Base-by-base conservation (phyloP, 179 eudicot species). In the Patellifolia procumbens region DNA sequence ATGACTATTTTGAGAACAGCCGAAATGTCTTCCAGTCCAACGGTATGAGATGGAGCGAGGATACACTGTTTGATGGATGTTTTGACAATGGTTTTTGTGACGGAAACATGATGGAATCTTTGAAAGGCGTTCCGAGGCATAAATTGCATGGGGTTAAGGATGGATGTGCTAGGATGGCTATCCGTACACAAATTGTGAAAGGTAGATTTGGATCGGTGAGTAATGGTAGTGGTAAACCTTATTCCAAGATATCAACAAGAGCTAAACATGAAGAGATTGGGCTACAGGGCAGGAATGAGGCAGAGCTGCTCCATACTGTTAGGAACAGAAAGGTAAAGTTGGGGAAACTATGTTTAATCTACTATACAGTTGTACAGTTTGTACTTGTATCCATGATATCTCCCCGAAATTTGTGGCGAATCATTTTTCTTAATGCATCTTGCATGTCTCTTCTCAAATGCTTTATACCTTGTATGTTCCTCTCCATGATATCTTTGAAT, bases 261-360 rank as follows among this genome's bases (percentile, higher is more conserved):
- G 78, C 26, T 66, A 67, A 67, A 62, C 79, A 53, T 80, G 82
- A 72, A 63, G 75, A 74, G 66, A 72, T 65, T 70, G 76, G 71
- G 46, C 81, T 68, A 65, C 56, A 83, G 68, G 71, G 73, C 80
- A 74, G 76, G 72, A 80, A 83, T 77, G 75, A 81, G 10, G 80
- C 66, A 81, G 84, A 83, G 68, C 31, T 68, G 60, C 82, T 22
- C 78, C 73, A 81, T 81, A 65, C 81, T 81, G 78, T 73, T 81
- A 74, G 74, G 87, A 78, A 85, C 45, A 78, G 77, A 80, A 86
- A 89, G 93, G 93, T 89, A 89, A 86, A 37, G 58, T 80, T 85
- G 83, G 87, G 86, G 80, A 77, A 66, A 76, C 77, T 76, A 59
- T 76, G 74, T 83, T 72, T 80, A 59, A 80, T 74, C 68, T 28